phyloP scores from a whole-genome alignment of 2,329 filamentous ascomycete species.

The Aspergillus piperis region DNA sequence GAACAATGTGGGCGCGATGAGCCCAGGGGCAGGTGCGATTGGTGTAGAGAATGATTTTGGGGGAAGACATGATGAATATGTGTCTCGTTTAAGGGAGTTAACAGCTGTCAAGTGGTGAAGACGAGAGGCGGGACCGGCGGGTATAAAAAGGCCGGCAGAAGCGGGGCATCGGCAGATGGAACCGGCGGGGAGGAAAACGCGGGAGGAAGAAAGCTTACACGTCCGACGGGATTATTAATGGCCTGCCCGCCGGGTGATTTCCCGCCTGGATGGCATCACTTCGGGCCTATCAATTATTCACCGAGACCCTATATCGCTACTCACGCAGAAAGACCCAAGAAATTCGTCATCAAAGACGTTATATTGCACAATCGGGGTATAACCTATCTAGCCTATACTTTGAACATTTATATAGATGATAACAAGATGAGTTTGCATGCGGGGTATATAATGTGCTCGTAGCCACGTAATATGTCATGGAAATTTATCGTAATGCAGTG shows the following conservation, averaged over 20 bases:
- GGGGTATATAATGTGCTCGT: not conserved
- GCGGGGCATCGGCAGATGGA: not conserved
- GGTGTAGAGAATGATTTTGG: slow-evolving; percentile 68
- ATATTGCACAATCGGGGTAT: not conserved
- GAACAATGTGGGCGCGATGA: slow-evolving; percentile 72
- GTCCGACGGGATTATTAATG: not conserved
- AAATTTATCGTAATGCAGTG: not conserved
- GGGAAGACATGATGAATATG: slow-evolving; percentile 30
- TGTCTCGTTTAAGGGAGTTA: not conserved
- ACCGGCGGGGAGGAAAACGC: too few species aligned
- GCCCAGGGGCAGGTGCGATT: slow-evolving; percentile 71
- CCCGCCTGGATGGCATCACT: too few species aligned
- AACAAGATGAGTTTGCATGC: not conserved
- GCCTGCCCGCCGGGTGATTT: not conserved
- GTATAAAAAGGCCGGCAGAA: slow-evolving; percentile 9
- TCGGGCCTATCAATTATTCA: too few species aligned
- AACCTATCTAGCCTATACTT: not conserved
- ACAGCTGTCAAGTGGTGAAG: not conserved
- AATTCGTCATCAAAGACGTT: too few species aligned
- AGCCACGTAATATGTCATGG: not conserved
- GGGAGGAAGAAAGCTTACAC: too few species aligned
- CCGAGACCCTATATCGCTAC: too few species aligned
- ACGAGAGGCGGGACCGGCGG: not conserved
- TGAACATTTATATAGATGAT: not conserved
- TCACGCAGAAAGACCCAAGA: too few species aligned